Conservation (phyloP, 1,284 basidiomycete species). For the Tetrapyrgos nigripes region DNA sequence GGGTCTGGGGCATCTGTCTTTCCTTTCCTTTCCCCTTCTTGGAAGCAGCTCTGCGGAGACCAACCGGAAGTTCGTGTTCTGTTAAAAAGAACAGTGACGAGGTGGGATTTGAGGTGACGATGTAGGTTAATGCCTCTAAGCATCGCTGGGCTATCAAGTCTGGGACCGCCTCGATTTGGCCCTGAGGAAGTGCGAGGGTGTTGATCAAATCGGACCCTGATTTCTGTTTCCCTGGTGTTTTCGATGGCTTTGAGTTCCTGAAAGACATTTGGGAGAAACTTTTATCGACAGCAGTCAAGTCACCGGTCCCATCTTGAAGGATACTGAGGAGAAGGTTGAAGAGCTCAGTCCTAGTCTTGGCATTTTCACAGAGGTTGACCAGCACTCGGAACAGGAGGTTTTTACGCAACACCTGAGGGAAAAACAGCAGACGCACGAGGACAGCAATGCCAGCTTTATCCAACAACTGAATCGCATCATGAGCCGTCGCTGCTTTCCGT, state of each 20-base stretch:
- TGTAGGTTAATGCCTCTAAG: conserved; percentile 86
- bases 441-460: conserved; percentile 92
- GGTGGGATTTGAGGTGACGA: conserved; percentile 83
- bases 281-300: conserved; percentile 90
- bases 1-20: conserved; percentile 79
- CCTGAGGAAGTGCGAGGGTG: conserved; percentile 59
- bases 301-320: conserved; percentile 94
- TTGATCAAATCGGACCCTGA: conserved; percentile 57
- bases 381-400: conserved; percentile 90
- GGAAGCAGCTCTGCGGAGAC: conserved; percentile 68
- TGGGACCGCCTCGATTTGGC: conserved; percentile 86
- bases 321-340: conserved; percentile 93
- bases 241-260: conserved; percentile 64
- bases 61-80: conserved; percentile 87
- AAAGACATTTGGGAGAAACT: conserved; percentile 94
- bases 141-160: conserved; percentile 93
- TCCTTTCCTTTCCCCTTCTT: conserved; percentile 96
- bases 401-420: conserved; percentile 91
- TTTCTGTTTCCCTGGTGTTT: conserved; percentile 75
- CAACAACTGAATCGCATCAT: conserved; percentile 93
- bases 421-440: conserved; percentile 93
- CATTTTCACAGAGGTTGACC: conserved; percentile 95
- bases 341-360: conserved; percentile 89
- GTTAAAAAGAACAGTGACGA: conserved; percentile 93
- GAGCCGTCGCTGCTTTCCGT: conserved; percentile 60